Evolutionary conservation across 495 filamentous ascomycete genomes (phyloP), one percentile per base, ranked within the genome.

Genomic region (Bacidia rubella): DNA sequence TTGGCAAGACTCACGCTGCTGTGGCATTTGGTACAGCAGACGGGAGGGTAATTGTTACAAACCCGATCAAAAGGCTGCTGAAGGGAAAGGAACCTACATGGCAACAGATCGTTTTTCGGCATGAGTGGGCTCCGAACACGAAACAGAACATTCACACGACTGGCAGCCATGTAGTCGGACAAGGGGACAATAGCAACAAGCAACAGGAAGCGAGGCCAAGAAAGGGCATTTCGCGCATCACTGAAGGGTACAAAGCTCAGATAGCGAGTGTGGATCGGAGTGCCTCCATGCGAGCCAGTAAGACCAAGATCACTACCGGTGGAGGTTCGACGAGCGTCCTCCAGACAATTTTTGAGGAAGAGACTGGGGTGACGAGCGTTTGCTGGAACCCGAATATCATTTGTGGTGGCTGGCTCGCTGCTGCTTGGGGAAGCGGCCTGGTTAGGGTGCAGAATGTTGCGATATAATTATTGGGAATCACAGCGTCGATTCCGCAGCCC

Each of bases 371-470:
- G 40, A 75, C 74, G 23, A 59, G 65, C 15, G 60, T 83, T 17
- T 70, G 69, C n/a, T 86, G 82, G 82, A 86, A 85, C 62, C 74
- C 77, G 25, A 84, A 84, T 64, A 58, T 74, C 44, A 52, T 58
- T 2, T 79, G 66, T 63, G 80, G 80, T 9, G 80, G 75, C 5
- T 86, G 81, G 83, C 79, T 79, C 3, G 72, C 72, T 25, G 82
- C 78, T 21, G 81, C 73, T 4, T 67, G 76, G 66, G 80, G 72
- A 4, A 76, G 72, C 63, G 82, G 82, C 11, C 62, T 86, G 53
- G 57, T 85, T 25, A 74, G 82, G 55, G 74, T 85, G n/a, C 79
- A 86, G 63, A 81, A 86, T 73, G 51, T 86, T 46, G 74, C 76
- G 11, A 63, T 75, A 26, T 74, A 56, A n/a, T n/a, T n/a, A n/a